Conservation (phyloP, 345 rosid species). For the Melastoma malabathricum region DNA sequence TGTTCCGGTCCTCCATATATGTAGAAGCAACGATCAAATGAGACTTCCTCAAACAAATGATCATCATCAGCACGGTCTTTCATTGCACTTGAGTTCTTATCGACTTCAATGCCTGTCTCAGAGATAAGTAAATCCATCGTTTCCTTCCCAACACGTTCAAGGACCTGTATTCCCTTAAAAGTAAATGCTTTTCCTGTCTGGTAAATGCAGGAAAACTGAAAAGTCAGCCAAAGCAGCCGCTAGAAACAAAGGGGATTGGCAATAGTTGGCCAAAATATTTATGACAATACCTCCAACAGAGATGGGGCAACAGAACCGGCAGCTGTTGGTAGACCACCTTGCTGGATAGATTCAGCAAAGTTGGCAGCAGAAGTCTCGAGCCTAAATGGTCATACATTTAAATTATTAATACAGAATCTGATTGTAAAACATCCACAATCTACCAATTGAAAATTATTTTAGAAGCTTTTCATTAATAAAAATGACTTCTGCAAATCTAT, state of each 20-base stretch:
- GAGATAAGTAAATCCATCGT: conserved; percentile 78
- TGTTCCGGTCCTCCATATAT: conserved; percentile 99
- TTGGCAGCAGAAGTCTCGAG: conserved; percentile 66
- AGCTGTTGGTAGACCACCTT: conserved; percentile 38
- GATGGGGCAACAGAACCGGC: conserved; percentile 75
- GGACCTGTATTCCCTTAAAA: conserved; percentile 92
- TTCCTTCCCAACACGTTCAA: conserved; percentile 91
- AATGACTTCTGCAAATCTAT: not conserved
- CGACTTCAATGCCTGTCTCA: conserved; percentile 71
- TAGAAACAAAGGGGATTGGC: conserved; percentile 4
- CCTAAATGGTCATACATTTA: conserved; percentile 19
- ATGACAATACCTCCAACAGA: conserved; percentile 56
- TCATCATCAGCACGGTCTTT: conserved; percentile 39
- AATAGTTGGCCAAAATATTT: not conserved
- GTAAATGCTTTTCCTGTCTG: conserved; percentile 92
- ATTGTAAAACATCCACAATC: not conserved
- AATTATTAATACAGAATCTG: not conserved
- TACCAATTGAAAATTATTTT: too few species aligned
- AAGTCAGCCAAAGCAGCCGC: not conserved
- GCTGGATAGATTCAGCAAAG: conserved; percentile 56
- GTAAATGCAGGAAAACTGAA: conserved; percentile 7
- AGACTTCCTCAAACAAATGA: conserved; percentile 69
- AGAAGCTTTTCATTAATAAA: too few species aligned
- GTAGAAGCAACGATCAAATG: conserved; percentile 96
- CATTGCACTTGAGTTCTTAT: conserved; percentile 34